Evolutionary conservation across 169 alveolate species (phyloP).

Genomic region (Plasmodium blacklocki): DNA sequence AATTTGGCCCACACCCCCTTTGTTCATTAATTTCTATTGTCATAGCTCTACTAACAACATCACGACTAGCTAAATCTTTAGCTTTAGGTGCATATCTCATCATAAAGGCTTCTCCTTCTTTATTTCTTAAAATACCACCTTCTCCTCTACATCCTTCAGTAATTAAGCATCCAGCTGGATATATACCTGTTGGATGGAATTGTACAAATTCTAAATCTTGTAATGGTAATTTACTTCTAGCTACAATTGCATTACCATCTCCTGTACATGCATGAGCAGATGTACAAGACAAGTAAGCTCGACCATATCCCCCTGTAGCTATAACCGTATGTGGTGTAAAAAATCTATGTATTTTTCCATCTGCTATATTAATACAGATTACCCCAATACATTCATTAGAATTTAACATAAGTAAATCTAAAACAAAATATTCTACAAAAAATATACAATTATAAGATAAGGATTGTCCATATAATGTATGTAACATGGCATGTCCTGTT

Average conservation of each 20-base stretch:
- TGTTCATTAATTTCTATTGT: conserved; percentile 97
- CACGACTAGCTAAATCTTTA: conserved; percentile 98
- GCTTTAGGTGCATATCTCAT: conserved; percentile 96
- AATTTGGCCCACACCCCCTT: conserved; percentile 96
- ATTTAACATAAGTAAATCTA: conserved; percentile 94
- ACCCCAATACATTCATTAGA: conserved; percentile 94
- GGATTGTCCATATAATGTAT: conserved; percentile 95
- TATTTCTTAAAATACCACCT: conserved; percentile 98
- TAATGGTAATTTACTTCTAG: conserved; percentile 96
- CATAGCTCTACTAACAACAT: conserved; percentile 98
- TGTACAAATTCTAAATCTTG: conserved; percentile 98
- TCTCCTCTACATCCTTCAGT: conserved; percentile 99
- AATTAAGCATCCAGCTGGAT: conserved; percentile 97
- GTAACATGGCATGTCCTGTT: conserved; percentile 99
- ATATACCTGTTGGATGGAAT: conserved; percentile 99
- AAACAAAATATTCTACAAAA: conserved; percentile 97
- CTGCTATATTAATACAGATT: conserved; percentile 95
- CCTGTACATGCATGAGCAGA: conserved; percentile 99
- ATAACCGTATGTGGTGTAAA: conserved; percentile 95
- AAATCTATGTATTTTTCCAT: conserved; percentile 97
- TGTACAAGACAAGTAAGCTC: conserved; percentile 98
- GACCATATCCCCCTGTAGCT: conserved; percentile 99
- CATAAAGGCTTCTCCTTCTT: conserved; percentile 97
- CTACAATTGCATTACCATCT: conserved; percentile 94
- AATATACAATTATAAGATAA: conserved; percentile 94